Base-by-base conservation (phyloP, 1,139 yeast genomes). In the Arxiozyma bovina region DNA sequence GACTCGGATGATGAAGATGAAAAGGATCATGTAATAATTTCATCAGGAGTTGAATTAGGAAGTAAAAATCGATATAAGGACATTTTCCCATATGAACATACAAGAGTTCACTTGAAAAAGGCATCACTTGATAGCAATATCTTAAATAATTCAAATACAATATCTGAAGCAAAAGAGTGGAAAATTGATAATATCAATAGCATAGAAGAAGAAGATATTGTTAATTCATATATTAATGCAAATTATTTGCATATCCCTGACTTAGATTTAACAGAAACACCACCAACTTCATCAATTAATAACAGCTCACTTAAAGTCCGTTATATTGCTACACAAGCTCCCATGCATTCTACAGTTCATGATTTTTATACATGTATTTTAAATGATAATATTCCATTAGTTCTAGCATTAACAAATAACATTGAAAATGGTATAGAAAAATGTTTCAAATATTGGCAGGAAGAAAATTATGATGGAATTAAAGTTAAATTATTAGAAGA, bases 281-380 rank as follows among this genome's bases (percentile, higher is more conserved):
- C 51, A 20, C 56, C 62, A 25, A 54, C 62, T 20, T 27, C 50
- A 4, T 49, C 57, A 12, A 49, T 40, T 9, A 50, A 50, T 15
- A 42, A 47, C 18, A 27, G 17, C 25, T 34, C 45, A 2, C 45
- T 50, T 49, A 62, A 59, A 38, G 65, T 66, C 52, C 74, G 79
- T 52, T 85, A 84, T 65, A 85, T 88, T 62, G 96, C 96, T 0
- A 83, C 96, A 0, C 96, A 88, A 64, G 96, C 94, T 1, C 96
- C 96, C 3, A 70, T 88, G 54, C 75, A 77, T 3, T 80, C 81
- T 42, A 87, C 96, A 0, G 77, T 84, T 53, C 79, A 78, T 4
- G 96, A 87, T 66, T 88, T 88, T 62, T 87, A 90, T 82, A 80
- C 82, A 56, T 80, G 87, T 59, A 74, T 85, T 9, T 75, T 81